Evolutionary conservation across 176 grass and related monocot species (phyloP).

Genomic region (Oryza australiensis): DNA sequence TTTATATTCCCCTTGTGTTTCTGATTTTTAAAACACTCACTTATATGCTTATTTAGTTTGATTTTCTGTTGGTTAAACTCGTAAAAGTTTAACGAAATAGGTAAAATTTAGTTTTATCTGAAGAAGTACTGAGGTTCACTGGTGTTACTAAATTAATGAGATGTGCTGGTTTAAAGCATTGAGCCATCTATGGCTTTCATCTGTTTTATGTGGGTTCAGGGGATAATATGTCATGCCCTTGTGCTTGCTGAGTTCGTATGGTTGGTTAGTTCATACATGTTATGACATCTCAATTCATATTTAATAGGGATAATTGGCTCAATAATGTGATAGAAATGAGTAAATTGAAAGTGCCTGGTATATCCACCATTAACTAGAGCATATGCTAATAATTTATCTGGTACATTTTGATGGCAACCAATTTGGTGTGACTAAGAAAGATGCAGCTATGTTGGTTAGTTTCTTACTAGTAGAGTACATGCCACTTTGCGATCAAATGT

Average conservation of each 20-base stretch:
- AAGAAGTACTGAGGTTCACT: not conserved
- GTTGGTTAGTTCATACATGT: not conserved
- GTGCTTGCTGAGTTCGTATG: not conserved
- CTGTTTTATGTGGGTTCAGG: conserved; percentile 5
- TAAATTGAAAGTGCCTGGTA: not conserved
- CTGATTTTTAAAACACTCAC: not conserved
- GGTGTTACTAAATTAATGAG: not conserved
- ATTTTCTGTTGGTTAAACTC: not conserved
- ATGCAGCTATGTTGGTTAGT: not conserved
- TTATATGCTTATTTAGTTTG: not conserved
- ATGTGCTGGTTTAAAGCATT: not conserved
- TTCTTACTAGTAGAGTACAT: not conserved
- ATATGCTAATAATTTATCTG: not conserved
- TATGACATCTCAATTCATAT: not conserved
- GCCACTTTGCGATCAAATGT: not conserved
- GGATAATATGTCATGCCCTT: not conserved
- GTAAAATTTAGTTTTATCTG: not conserved
- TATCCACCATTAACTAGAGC: not conserved
- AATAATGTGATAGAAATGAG: not conserved
- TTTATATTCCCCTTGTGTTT: not conserved
- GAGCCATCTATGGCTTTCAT: not conserved
- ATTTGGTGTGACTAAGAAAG: not conserved
- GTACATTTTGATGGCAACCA: not conserved
- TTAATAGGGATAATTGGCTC: conserved; percentile 14
- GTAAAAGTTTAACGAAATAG: not conserved